phyloP scores from a whole-genome alignment of 2,329 filamentous ascomycete genomes.

The Bertia moriformis region DNA sequence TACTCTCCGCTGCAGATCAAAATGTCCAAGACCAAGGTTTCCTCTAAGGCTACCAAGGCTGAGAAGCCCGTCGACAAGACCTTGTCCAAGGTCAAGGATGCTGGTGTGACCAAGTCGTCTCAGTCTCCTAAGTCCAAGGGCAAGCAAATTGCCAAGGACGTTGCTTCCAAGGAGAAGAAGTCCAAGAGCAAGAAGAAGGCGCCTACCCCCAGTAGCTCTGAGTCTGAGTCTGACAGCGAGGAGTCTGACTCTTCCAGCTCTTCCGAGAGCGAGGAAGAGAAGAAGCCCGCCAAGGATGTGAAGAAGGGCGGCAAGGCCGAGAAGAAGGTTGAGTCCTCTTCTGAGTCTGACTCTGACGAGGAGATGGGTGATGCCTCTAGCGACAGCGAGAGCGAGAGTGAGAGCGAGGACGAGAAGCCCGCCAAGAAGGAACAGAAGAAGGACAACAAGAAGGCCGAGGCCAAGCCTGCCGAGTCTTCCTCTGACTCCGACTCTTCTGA shows the following conservation, averaged over 20 bases:
- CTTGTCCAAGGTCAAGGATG: slow-evolving; percentile 44
- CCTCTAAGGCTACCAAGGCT: slow-evolving; percentile 28
- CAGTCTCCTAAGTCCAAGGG: slow-evolving; percentile 52
- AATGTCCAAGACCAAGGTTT: slow-evolving; percentile 43
- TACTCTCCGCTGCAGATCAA: too few species aligned
- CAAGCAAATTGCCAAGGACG: slow-evolving; percentile 51
- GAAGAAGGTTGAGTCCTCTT: slow-evolving; percentile 16
- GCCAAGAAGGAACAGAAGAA: slow-evolving; percentile 8
- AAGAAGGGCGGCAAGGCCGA: slow-evolving; percentile 10
- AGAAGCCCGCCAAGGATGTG: slow-evolving; percentile 14
- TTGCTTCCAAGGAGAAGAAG: slow-evolving; percentile 27
- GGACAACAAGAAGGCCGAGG: slow-evolving; percentile 13
- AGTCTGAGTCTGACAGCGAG: slow-evolving; percentile 9
- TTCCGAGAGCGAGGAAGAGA: slow-evolving; percentile 13
- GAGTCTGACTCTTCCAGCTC: slow-evolving; percentile 11
- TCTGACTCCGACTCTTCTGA: slow-evolving; percentile 2
- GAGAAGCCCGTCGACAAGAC: slow-evolving; percentile 30
- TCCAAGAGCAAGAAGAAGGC: slow-evolving; percentile 7
- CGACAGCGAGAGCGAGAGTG: slow-evolving; percentile 8
- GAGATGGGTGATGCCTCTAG: slow-evolving; percentile 1
- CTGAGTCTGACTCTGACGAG: slow-evolving; percentile 12
- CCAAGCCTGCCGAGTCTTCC: slow-evolving; percentile 4
- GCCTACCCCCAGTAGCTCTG: neutral
- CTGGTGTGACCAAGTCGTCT: slow-evolving; percentile 51
- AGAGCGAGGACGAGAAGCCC: slow-evolving; percentile 9